These are phyloP conservation scores for Puya raimondii DNA, from an alignment of 176 grass and related monocot genomes.

Conservation along the genomic window DNA sequence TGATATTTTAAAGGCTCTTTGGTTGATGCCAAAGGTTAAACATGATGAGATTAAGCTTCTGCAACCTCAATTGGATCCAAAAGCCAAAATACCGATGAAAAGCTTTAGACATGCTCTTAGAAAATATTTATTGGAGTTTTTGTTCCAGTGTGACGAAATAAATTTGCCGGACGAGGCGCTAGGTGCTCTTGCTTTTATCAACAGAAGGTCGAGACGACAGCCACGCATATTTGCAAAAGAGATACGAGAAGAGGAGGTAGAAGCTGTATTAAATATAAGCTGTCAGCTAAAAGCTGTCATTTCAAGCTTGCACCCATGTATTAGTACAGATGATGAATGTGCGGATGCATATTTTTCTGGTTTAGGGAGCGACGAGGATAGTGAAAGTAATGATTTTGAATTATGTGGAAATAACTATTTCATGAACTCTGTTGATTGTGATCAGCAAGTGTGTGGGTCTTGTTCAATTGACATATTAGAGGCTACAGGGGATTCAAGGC, in stretches of 20 bases:
- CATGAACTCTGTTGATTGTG: constrained; percentile 7
- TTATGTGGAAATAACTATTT: constrained; percentile 22
- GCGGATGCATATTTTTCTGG: neutral
- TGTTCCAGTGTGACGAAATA: constrained; percentile 36
- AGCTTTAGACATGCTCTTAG: constrained; percentile 23
- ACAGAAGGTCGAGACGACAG: neutral
- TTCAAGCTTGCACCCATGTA: constrained; percentile 6
- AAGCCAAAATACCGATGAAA: constrained; percentile 9
- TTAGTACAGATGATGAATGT: constrained; percentile 7
- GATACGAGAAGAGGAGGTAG: constrained; percentile 26
- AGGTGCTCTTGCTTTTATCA: constrained; percentile 30
- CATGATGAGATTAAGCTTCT: constrained; percentile 22
- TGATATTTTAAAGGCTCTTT: constrained; percentile 26
- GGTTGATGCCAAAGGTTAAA: constrained; percentile 14
- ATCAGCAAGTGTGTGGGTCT: constrained; percentile 11
- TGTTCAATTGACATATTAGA: constrained; percentile 19
- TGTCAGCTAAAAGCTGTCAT: constrained; percentile 26
- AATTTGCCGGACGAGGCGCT: constrained; percentile 9
- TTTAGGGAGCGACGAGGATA: constrained; percentile 5
- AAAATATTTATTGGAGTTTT: constrained; percentile 33
- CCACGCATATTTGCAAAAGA: constrained; percentile 17
- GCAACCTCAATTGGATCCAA: constrained; percentile 23
- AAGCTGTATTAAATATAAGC: constrained; percentile 32
- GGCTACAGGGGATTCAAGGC: constrained; percentile 7
- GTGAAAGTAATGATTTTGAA: constrained; percentile 30